Evolutionary conservation across 768 basidiomycete genomes (phyloP).

Genomic region (Multifurca ochricompacta): DNA sequence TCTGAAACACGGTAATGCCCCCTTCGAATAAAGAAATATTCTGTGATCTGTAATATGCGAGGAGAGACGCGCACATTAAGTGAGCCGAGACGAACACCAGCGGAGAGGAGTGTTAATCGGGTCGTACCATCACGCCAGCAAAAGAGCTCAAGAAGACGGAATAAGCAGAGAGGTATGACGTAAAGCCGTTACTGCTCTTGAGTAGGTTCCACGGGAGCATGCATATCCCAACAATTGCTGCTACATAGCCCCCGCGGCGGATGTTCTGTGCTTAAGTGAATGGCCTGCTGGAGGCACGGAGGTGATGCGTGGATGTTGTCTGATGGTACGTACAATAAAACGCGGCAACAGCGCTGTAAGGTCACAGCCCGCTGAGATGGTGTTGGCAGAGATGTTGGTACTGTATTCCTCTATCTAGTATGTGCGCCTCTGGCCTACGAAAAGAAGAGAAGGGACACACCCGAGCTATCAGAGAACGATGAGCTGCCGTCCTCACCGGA

Average conservation of each 20-base stretch:
- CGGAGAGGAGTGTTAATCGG: neutral
- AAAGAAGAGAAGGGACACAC: constrained; percentile 11
- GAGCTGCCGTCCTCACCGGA: neutral
- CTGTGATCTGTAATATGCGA: constrained; percentile 55
- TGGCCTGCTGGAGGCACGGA: neutral
- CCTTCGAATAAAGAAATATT: constrained; percentile 67
- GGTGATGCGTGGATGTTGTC: neutral
- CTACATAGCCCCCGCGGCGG: constrained; percentile 75
- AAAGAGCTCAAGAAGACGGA: constrained; percentile 77
- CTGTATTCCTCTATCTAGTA: constrained; percentile 28
- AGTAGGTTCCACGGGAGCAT: constrained; percentile 76
- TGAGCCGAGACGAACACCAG: neutral
- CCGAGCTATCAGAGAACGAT: constrained; percentile 18
- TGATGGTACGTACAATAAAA: constrained; percentile 53
- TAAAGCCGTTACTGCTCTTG: constrained; percentile 66
- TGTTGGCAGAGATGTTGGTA: constrained; percentile 78
- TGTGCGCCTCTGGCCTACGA: neutral
- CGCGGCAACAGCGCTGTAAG: constrained; percentile 70
- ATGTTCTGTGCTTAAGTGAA: constrained; percentile 46
- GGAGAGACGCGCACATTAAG: neutral
- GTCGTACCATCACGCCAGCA: constrained; percentile 65
- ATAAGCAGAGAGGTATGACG: constrained; percentile 76
- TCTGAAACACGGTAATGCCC: constrained; percentile 67
- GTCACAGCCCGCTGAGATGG: constrained; percentile 77
- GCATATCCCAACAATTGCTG: constrained; percentile 66